Evolutionary conservation across 1,284 basidiomycete genomes (phyloP).

Genomic region (Papiliotrema terrestris): DNA sequence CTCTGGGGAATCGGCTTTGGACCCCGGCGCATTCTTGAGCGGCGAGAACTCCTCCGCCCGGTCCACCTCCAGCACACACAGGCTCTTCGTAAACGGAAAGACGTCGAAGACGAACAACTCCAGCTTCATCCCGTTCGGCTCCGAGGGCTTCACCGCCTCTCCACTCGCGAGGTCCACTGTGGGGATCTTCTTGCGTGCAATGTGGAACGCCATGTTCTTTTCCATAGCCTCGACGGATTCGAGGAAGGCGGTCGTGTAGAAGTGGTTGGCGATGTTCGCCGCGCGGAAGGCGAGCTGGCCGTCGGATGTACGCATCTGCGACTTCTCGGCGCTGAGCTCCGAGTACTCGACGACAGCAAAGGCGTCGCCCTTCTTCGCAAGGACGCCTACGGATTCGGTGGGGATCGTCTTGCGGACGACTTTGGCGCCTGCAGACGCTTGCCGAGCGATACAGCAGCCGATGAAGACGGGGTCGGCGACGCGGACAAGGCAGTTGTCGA

Average conservation of each 20-base stretch:
- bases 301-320: conserved; percentile 67
- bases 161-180: conserved; percentile 69
- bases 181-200: conserved; percentile 96
- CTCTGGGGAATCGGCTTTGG: conserved; percentile 87
- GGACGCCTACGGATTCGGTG: conserved; percentile 90
- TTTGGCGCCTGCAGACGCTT: conserved; percentile 88
- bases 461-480: conserved; percentile 97
- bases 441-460: conserved; percentile 82
- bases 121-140: conserved; percentile 99
- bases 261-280: conserved; percentile 97
- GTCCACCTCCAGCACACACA: conserved; percentile 85
- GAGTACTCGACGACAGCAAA: conserved; percentile 97
- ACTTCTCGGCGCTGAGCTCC: conserved; percentile 84
- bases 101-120: conserved; percentile 99
- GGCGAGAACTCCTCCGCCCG: conserved; percentile 91
- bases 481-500: conserved; percentile 98
- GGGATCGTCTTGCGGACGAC: conserved; percentile 88
- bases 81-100: conserved; percentile 82
- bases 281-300: conserved; percentile 86
- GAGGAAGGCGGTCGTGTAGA: conserved; percentile 88
- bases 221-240: conserved; percentile 78
- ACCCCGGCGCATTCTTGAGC: conserved; percentile 94
- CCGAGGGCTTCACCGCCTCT: conserved; percentile 66
- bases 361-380: conserved; percentile 75
- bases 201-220: conserved; percentile 88